These are phyloP conservation scores for Clonostachys solani DNA, from an alignment of 2,329 filamentous ascomycete species.

Conservation along the genomic window DNA sequence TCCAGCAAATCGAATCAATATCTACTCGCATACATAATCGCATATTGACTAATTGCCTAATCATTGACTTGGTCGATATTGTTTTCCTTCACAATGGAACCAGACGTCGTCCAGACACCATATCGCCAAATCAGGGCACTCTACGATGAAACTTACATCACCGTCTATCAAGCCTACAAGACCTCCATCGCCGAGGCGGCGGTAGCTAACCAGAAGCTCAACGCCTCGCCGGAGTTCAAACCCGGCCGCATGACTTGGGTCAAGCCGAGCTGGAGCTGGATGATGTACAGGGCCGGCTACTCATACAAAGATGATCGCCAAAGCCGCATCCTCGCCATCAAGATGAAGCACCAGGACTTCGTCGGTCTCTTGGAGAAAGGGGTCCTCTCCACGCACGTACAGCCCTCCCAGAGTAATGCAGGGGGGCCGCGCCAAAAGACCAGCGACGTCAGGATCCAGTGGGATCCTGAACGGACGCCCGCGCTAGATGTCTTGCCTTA, in stretches of 20 bases:
- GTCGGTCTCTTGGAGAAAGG: conserved; percentile 34
- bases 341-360: conserved; percentile 47
- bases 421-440: conserved; percentile 9
- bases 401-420: not conserved
- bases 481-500: conserved; percentile 37
- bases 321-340: conserved; percentile 51
- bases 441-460: conserved; percentile 49
- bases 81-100: conserved; percentile 7
- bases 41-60: no score
- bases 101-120: conserved; percentile 10
- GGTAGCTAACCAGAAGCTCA: conserved; percentile 43
- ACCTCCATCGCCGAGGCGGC: conserved; percentile 47
- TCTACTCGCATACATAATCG: no score
- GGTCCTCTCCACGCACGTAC: conserved; percentile 20
- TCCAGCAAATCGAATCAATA: no score
- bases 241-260: conserved; percentile 61
- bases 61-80: no score
- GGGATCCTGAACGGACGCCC: conserved; percentile 56
- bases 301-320: conserved; percentile 51
- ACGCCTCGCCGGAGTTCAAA: conserved; percentile 46
- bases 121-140: conserved; percentile 48
- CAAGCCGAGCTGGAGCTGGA: conserved; percentile 60
- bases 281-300: conserved; percentile 60
- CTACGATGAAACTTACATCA: conserved; percentile 46
- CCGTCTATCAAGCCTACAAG: conserved; percentile 59